Base-by-base conservation (phyloP, 176 grass and related monocot species). In the Raddia distichophylla region DNA sequence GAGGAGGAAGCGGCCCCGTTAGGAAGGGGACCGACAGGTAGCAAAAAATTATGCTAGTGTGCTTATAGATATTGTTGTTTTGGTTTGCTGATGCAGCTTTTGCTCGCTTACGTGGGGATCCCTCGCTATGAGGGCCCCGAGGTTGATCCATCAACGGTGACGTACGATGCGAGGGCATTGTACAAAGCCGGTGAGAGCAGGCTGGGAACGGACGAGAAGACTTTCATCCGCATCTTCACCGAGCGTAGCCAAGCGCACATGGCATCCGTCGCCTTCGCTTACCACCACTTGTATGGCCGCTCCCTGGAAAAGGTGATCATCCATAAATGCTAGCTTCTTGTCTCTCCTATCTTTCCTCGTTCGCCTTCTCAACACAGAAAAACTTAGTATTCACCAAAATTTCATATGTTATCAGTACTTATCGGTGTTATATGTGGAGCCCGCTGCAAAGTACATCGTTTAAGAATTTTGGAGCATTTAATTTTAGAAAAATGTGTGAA, bases 141-240 rank as follows among this genome's bases (percentile, higher is more conserved):
- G 75, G 83, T 77, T 20, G 93, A 98, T 72, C 18, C 62, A 8
- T 0, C 65, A 2, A 64, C 76, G 45, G 92, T 52, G 33, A 19
- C 84, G 32, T 68, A 78, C 53, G 93, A 93, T 82, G 90, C 90
- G 2, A 87, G 89, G 16, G 89, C 89, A 35, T 80, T 98, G 5
- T 95, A 88, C 75, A 82, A 70, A 59, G 92, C 95, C 33, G 95
- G 95, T 7, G 95, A 98, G 82, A 89, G 81, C 76, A 64, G 84
- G 52, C 71, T 93, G 59, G 95, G 95, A 22, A 98, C 95, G 0
- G 89, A 98, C 53, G 95, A 98, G 86, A 88, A 90, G 34, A 72
- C 58, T 10, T 98, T 98, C 72, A 82, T 95, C 50, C 81, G 85
- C 18, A 76, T 95, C 77, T 95, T 98, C 79, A 85, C 74, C 48